These are phyloP conservation scores for Microbotryum lychnidis-dioicae DNA, from an alignment of 1,284 basidiomycete genomes.

Conservation along the genomic window DNA sequence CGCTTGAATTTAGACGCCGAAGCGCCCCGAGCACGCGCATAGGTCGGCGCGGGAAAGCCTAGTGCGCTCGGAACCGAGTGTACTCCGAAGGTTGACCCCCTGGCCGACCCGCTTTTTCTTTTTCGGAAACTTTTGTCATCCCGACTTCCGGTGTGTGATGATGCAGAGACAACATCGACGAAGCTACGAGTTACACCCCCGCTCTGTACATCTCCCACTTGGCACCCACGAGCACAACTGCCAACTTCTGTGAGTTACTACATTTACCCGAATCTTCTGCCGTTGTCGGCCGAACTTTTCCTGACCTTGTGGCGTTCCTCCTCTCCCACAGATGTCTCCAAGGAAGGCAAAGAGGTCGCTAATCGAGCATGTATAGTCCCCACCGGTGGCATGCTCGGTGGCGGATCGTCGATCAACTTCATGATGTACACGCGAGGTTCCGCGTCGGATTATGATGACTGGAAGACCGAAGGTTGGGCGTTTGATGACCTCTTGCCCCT, in stretches of 20 bases:
- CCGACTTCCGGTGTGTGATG: too few species aligned
- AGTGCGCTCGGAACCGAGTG: background rate
- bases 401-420: constrained; percentile 14
- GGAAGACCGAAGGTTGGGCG: constrained; percentile 12
- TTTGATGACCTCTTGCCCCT: constrained; percentile 7
- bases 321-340: background rate
- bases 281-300: too few species aligned
- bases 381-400: constrained; percentile 38
- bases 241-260: background rate
- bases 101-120: background rate
- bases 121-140: background rate
- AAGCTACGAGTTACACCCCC: constrained; percentile 1
- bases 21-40: background rate
- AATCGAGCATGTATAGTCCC: constrained; percentile 57
- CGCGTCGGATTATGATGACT: constrained; percentile 9
- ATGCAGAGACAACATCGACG: too few species aligned
- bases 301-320: too few species aligned
- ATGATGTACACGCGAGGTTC: constrained; percentile 14
- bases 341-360: constrained; percentile 40
- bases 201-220: constrained; percentile 50
- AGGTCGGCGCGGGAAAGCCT: background rate
- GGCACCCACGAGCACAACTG: constrained; percentile 51
- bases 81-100: background rate
- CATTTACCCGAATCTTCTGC: background rate
- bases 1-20: background rate